Conservation (phyloP, 306 rosid species). For the Quercus rubra region DNA sequence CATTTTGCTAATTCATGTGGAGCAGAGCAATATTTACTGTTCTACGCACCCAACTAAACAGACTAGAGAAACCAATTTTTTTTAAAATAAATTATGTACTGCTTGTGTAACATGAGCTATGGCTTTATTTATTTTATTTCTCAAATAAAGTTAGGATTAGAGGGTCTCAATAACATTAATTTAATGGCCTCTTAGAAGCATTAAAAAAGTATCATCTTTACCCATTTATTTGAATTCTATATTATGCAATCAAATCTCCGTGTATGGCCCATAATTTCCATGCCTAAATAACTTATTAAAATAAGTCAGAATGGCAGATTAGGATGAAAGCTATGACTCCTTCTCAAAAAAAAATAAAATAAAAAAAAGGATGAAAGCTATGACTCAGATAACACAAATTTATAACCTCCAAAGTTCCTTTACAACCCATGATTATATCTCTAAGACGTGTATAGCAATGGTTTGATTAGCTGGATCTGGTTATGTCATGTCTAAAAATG, state of each 20-base stretch:
- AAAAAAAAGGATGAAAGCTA: background rate
- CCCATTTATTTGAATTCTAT: background rate
- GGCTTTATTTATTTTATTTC: background rate
- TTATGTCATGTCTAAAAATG: too few relatives aligned
- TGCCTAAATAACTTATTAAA: background rate
- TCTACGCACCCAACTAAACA: too few relatives aligned
- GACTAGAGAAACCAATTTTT: too few relatives aligned
- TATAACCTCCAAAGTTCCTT: background rate
- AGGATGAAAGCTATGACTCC: background rate
- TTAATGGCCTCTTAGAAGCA: background rate
- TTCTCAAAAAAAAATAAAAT: too few relatives aligned
- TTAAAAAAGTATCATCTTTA: background rate
- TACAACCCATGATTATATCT: background rate
- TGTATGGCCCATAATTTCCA: background rate
- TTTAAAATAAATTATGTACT: too few relatives aligned
- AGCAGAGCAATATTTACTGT: too few relatives aligned
- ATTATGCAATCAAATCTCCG: background rate
- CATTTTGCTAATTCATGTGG: too few relatives aligned
- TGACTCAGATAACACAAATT: constrained; percentile 2
- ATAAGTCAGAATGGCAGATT: background rate
- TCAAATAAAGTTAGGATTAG: background rate
- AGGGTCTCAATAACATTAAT: background rate
- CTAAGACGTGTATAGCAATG: too few relatives aligned
- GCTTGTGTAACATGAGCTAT: too few relatives aligned
- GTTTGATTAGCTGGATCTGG: too few relatives aligned